Evolutionary conservation across 2,329 filamentous ascomycete genomes (phyloP), one percentile per base, ranked within the genome.

Genomic region (Esteya vermicola): DNA sequence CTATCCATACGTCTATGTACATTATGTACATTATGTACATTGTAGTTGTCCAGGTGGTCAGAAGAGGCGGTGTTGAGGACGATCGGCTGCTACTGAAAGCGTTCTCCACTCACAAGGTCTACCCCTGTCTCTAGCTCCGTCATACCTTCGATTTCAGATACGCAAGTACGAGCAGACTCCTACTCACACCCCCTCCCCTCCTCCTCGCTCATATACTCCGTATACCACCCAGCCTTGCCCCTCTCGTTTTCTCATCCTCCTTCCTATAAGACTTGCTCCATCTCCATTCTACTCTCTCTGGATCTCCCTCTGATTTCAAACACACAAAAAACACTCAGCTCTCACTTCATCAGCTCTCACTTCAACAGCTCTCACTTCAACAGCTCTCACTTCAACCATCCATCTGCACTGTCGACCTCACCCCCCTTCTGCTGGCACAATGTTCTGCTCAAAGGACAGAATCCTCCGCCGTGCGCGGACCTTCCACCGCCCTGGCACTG

Each of bases 381-480:
- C n/a, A n/a, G n/a, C n/a, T n/a, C n/a, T n/a, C n/a, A n/a, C n/a
- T n/a, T n/a, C n/a, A n/a, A n/a, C n/a, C n/a, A n/a, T n/a, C n/a
- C 33, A 35, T 25, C 12, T 23, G 9, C 19, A 22, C 33, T 26
- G 6, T 18, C 14, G 14, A 25, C 9, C 16, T 6, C 4, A 36
- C 35, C 13, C 13, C 14, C 37, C 4, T 23, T 7, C 4, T 9
- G 13, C 14, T 20, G 3, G 12, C 33, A 36, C 19, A 18, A 40
- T 40, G 39, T 23, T 31, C 33, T 18, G 32, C 6, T 16, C 27
- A 3, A 26, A 19, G 18, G 38, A 39, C n/a, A 18, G 18, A 8
- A 14, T 40, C 33, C 25, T 40, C 13, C 32, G 26, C 19, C 39
- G 39, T 23, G 39, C 39, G 7, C 33, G 39, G 10, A 23, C 33